Conservation (phyloP, 2,329 filamentous ascomycete species). For the Madurella mycetomatis region DNA sequence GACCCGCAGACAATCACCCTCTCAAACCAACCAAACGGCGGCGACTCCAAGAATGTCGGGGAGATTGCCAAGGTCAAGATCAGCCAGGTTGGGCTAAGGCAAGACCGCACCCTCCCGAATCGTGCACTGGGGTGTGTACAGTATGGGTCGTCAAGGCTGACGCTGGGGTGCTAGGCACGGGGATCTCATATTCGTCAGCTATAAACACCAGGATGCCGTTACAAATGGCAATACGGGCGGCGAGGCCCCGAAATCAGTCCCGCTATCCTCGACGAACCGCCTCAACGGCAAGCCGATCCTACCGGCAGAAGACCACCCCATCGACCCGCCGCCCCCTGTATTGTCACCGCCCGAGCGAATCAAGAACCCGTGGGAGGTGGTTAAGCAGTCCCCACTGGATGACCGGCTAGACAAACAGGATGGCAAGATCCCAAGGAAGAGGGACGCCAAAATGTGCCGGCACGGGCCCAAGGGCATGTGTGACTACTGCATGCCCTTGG, state of each 20-base stretch:
- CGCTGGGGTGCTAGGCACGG: conserved; percentile 60
- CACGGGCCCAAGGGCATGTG: conserved; percentile 98
- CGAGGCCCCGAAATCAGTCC: conserved; percentile 32
- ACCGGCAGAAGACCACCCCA: conserved; percentile 61
- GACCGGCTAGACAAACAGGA: conserved; percentile 79
- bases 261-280: conserved; percentile 52
- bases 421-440: conserved; percentile 78
- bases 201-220: conserved; percentile 56
- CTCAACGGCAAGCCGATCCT: conserved; percentile 75
- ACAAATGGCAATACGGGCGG: conserved; percentile 39
- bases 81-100: conserved; percentile 58
- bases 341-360: conserved; percentile 58
- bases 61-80: conserved; percentile 56
- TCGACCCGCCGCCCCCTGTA: conserved; percentile 52
- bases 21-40: conserved; percentile 56
- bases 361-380: conserved; percentile 89
- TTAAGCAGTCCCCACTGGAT: conserved; percentile 83
- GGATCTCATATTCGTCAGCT: conserved; percentile 84
- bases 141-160: conserved; percentile 4
- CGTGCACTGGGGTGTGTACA: neutral
- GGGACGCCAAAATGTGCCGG: conserved; percentile 82
- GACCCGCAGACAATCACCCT: conserved; percentile 56
- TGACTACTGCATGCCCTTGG: conserved; percentile 95
- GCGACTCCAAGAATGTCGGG: conserved; percentile 53
- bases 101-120: conserved; percentile 21